Conservation (phyloP, 2,329 filamentous ascomycete species). For the Cercospora brassicicola region DNA sequence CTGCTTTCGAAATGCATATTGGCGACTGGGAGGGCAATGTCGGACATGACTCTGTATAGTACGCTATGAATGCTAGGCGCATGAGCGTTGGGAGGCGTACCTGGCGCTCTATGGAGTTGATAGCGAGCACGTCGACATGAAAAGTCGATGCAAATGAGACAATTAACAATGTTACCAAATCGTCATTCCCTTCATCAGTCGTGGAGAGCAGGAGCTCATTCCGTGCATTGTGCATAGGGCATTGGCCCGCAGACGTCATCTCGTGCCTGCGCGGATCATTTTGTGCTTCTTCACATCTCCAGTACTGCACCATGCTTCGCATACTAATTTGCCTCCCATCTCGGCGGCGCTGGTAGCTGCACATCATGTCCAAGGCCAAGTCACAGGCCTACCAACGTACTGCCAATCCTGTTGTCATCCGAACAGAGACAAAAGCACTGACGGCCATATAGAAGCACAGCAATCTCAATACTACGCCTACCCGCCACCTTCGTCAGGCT, state of each 20-base stretch:
- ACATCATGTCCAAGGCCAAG: conserved; percentile 40
- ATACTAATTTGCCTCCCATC: not conserved
- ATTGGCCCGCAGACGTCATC: conserved; percentile 10
- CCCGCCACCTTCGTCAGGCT: conserved; percentile 43
- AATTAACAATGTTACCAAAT: not conserved
- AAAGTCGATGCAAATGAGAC: not conserved
- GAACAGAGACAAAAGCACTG: not conserved
- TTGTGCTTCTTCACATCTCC: conserved; percentile 3
- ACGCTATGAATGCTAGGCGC: conserved; percentile 18
- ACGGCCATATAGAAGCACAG: conserved; percentile 21
- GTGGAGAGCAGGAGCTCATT: not conserved
- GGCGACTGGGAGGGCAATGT: not conserved
- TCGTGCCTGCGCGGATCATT: not conserved
- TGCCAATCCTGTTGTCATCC: not conserved
- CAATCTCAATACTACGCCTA: conserved; percentile 23
- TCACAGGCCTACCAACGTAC: conserved; percentile 36
- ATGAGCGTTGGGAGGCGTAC: conserved; percentile 18
- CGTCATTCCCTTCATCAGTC: not conserved
- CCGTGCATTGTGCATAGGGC: not conserved
- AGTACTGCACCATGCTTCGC: not conserved
- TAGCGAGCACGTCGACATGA: conserved; percentile 8
- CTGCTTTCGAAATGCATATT: conserved; percentile 10
- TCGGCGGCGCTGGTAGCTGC: conserved; percentile 13
- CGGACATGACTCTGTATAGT: conserved; percentile 19
- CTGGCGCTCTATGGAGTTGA: conserved; percentile 18